Conservation (phyloP, 2,329 filamentous ascomycete species). For the Microascus cirrosus region DNA sequence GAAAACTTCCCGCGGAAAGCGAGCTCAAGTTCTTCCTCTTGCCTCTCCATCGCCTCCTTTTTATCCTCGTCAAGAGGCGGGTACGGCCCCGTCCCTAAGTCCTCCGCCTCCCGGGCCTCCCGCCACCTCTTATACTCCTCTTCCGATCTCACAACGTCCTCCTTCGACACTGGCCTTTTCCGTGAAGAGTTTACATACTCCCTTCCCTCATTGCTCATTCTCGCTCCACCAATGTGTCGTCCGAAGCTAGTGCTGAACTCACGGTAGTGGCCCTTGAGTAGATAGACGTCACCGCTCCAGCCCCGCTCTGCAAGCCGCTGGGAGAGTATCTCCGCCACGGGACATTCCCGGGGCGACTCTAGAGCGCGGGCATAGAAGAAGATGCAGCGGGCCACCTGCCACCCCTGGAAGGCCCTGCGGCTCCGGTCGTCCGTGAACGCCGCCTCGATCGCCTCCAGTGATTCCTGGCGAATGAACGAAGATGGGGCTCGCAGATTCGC, state of each 20-base stretch:
- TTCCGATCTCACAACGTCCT: conserved; percentile 17
- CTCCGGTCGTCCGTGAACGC: conserved; percentile 37
- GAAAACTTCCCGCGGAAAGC: conserved; percentile 35
- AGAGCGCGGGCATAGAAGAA: conserved; percentile 41
- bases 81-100: conserved; percentile 12
- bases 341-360: conserved; percentile 39
- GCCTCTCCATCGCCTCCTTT: conserved; percentile 25
- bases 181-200: conserved; percentile 21
- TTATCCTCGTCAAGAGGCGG: conserved; percentile 18
- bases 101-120: conserved; percentile 28
- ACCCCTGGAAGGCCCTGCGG: conserved; percentile 32
- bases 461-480: conserved; percentile 33
- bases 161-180: conserved; percentile 18
- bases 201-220: conserved; percentile 27
- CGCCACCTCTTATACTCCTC: conserved; percentile 34
- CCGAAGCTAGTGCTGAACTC: conserved; percentile 43
- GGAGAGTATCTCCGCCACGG: conserved; percentile 30
- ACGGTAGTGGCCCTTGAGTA: conserved; percentile 43
- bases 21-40: conserved; percentile 35
- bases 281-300: conserved; percentile 40
- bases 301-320: conserved; percentile 32
- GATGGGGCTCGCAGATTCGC: conserved; percentile 39
- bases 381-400: conserved; percentile 33
- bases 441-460: conserved; percentile 38
- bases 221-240: conserved; percentile 33